These are phyloP conservation scores for Cornus florida DNA, from an alignment of 148 eudicot species.

Conservation along the genomic window DNA sequence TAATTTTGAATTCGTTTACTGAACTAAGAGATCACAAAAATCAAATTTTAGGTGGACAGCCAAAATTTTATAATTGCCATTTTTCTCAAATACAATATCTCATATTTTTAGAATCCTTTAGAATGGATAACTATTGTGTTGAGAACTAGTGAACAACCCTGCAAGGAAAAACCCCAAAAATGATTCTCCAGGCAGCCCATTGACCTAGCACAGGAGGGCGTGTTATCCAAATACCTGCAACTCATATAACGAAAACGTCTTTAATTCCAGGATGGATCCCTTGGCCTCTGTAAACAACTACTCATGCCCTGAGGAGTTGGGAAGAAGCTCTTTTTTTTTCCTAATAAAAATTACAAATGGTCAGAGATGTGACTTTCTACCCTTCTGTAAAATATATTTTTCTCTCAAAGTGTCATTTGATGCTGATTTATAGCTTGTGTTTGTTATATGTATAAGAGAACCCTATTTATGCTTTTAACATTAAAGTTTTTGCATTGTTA, in stretches of 20 bases:
- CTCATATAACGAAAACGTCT: background rate
- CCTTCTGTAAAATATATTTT: background rate
- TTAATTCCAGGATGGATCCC: background rate
- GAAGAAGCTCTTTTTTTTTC: background rate
- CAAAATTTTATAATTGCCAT: background rate
- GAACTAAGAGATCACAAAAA: background rate
- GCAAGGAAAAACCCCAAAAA: background rate
- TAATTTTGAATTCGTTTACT: too few species aligned
- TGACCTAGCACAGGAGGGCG: background rate
- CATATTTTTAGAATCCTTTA: background rate
- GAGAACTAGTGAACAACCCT: background rate
- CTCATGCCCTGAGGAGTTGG: too few species aligned
- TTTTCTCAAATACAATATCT: background rate
- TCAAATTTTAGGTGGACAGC: background rate
- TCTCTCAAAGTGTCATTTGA: background rate
- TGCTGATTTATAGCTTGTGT: background rate
- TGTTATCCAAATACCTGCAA: background rate
- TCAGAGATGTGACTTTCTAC: background rate
- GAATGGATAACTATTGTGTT: background rate
- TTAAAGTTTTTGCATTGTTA: too few species aligned
- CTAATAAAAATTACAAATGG: background rate
- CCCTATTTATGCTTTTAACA: background rate
- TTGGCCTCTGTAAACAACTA: background rate
- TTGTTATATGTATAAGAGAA: background rate
- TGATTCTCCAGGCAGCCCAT: background rate